Conservation (phyloP, 163 green algal species). For the Chloromonas sp. region DNA sequence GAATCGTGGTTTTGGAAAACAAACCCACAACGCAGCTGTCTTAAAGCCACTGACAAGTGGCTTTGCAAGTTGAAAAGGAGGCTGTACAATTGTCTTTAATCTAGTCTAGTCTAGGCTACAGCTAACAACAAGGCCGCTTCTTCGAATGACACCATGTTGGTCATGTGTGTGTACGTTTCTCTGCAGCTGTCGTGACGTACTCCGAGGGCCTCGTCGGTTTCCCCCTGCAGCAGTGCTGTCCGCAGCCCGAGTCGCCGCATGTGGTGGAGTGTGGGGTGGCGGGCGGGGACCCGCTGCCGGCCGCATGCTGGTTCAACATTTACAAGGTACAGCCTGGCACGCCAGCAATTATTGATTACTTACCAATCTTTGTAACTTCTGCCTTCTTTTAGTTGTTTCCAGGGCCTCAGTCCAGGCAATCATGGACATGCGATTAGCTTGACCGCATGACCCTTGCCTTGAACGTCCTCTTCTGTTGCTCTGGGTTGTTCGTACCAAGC, state of each 20-base stretch:
- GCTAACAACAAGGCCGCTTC: neutral
- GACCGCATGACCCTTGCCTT: too few species aligned
- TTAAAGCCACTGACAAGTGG: neutral
- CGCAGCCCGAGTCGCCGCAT: slow-evolving; percentile 13
- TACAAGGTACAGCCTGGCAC: slow-evolving; percentile 7
- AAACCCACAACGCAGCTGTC: neutral
- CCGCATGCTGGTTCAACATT: slow-evolving; percentile 25
- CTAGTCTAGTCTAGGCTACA: neutral
- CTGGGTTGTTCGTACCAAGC: neutral
- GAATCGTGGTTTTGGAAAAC: too few species aligned
- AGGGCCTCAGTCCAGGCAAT: neutral
- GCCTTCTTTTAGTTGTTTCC: neutral
- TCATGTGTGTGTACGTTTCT: neutral
- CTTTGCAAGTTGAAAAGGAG: too few species aligned
- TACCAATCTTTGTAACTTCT: neutral
- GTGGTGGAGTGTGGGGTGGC: slow-evolving; percentile 17
- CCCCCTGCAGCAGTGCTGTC: slow-evolving; percentile 23
- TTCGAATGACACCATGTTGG: neutral
- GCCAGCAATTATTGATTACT: too few species aligned
- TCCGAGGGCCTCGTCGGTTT: slow-evolving; percentile 7
- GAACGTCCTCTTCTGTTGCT: neutral
- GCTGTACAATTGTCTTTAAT: too few species aligned
- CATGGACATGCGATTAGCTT: neutral
- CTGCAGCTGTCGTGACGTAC: neutral
- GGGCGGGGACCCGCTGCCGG: neutral